Percentiles rank a stretch among this genome's conserved stretches.
Evolutionary conservation across 306 rosid species (phyloP).

Genomic region (Quillaja saponaria): DNA sequence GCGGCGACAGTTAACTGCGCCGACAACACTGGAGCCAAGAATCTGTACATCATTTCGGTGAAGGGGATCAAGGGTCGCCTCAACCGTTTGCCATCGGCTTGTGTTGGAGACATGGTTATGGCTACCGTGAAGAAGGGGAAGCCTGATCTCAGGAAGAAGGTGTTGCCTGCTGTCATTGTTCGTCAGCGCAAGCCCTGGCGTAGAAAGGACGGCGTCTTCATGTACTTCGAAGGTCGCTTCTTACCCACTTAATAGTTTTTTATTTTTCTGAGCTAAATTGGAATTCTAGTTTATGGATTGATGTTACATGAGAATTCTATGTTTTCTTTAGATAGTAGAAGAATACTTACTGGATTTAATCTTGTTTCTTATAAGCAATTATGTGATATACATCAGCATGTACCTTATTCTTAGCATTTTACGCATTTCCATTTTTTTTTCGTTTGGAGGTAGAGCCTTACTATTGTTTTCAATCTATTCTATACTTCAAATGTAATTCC

Average conservation of each 20-base stretch:
- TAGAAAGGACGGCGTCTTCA: slow-evolving; percentile 93
- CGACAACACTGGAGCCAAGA: slow-evolving; percentile 91
- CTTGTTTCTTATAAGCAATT: too few relatives aligned
- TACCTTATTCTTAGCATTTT: neutral
- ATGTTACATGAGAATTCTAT: neutral
- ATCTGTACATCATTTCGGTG: slow-evolving; percentile 82
- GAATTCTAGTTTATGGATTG: neutral
- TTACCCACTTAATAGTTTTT: too few relatives aligned
- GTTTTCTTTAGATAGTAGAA: neutral
- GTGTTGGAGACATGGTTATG: slow-evolving; percentile 97
- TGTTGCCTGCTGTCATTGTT: slow-evolving; percentile 85
- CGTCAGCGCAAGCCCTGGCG: slow-evolving; percentile 92
- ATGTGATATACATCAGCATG: too few relatives aligned
- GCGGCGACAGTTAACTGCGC: slow-evolving; percentile 96
- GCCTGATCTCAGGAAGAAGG: slow-evolving; percentile 92
- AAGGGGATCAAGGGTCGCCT: slow-evolving; percentile 89
- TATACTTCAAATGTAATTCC: neutral
- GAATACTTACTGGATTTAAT: too few relatives aligned
- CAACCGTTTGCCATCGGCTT: slow-evolving; percentile 86
- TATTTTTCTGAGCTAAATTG: neutral
- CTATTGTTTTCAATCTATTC: too few relatives aligned
- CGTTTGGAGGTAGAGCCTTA: too few relatives aligned
- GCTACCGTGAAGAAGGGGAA: slow-evolving; percentile 95
- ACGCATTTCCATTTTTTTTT: neutral
- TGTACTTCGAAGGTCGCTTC: slow-evolving; percentile 79